Conservation (phyloP, 164 flowering plant species). For the Pachysandra terminalis region DNA sequence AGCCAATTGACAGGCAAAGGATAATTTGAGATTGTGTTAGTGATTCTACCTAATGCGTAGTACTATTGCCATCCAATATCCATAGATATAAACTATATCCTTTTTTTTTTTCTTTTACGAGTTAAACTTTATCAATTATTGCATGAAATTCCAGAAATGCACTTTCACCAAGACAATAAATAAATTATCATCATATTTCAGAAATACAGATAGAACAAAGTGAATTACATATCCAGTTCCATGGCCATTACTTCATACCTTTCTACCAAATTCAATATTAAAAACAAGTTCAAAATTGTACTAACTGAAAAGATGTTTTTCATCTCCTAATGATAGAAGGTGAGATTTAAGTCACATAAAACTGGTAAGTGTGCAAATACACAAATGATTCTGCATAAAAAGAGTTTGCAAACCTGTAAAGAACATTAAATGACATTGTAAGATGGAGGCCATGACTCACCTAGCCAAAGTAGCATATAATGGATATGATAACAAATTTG, state of each 20-base stretch:
- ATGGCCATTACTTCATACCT: too few relatives aligned
- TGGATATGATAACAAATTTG: conserved; percentile 81
- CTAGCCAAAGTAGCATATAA: conserved; percentile 59
- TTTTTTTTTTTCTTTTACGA: too few relatives aligned
- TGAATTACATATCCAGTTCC: too few relatives aligned
- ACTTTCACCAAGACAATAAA: background rate
- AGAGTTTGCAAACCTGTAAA: background rate
- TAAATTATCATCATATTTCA: too few relatives aligned
- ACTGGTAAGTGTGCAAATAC: background rate
- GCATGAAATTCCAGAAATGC: background rate
- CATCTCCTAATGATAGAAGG: too few relatives aligned
- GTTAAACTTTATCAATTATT: too few relatives aligned
- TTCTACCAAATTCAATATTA: background rate
- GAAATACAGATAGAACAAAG: too few relatives aligned
- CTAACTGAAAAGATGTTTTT: too few relatives aligned
- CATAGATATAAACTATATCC: background rate
- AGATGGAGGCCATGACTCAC: conserved; percentile 35
- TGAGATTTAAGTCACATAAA: background rate
- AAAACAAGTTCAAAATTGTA: too few relatives aligned
- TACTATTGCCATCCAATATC: too few relatives aligned
- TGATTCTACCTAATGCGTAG: too few relatives aligned
- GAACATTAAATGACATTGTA: too few relatives aligned
- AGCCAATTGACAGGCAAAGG: background rate
- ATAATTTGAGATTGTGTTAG: background rate
- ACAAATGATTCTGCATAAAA: background rate